Evolutionary conservation across 2,329 filamentous ascomycete species (phyloP), one percentile per base, ranked within the genome.

Genomic region (Arthroderma uncinatum): DNA sequence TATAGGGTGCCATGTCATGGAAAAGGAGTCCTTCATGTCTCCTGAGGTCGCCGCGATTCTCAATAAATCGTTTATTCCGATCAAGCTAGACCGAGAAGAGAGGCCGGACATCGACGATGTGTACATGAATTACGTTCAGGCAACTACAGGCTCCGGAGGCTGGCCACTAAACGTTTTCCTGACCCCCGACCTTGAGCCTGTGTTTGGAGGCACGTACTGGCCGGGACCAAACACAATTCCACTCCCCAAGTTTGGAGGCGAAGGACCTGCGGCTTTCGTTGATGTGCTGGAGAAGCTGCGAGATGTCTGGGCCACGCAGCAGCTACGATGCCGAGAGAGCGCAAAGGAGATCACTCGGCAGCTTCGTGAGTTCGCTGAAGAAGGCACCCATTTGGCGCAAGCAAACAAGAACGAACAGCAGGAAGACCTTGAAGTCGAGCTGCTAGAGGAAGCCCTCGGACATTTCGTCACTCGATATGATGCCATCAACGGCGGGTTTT

Each of bases 101-200:
- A 84, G 92, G 25, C 92, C 92, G 7, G 91, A 97, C 68, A 83
- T 97, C 62, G 93, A 98, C 68, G 84, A 87, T 60, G 91, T 97
- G 62, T 97, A 97, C 71, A 96, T 96, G 89, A 95, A 95, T 74
- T 98, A 95, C 71, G 86, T 95, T 40, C 90, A 96, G 70, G 92
- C 92, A 1, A 92, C 93, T 9, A 95, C 87, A 58, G 90, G 87
- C 19, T 85, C 82, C 1, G 92, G 90, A 8, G 93, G 93, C 39
- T 97, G 93, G 91, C 93, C 93, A 0, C 75, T 97, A 60, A 97
- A 96, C 67, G 85, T 95, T n/a, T 97, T 98, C 69, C 79, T 97
- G 30, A 98, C 93, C 0, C 90, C 93, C 0, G 85, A 95, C 63
- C 79, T 97, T 25, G 86, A 95, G 67, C 93, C 93, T 0, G 87